Evolutionary conservation across 169 alveolate genomes (phyloP).

Genomic region (Pseudocohnilembus persalinus): DNA sequence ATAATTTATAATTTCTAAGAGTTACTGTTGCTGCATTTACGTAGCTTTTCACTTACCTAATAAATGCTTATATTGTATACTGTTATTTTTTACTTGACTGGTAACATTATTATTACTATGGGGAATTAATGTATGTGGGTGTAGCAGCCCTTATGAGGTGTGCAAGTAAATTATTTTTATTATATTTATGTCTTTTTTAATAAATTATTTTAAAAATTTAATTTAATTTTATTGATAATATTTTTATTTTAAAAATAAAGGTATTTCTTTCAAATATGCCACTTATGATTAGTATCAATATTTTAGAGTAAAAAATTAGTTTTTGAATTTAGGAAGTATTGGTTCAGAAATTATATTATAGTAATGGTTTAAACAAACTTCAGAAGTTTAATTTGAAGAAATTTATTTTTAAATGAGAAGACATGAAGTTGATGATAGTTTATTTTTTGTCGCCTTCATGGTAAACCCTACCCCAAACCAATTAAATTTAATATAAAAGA

Average conservation of each 20-base stretch:
- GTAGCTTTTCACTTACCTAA: too few species aligned
- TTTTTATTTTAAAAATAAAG: too few species aligned
- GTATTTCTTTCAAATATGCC: constrained; percentile 9
- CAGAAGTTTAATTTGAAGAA: background rate
- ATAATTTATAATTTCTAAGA: too few species aligned
- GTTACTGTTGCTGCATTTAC: too few species aligned
- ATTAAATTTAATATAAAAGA: too few species aligned
- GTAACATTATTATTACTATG: background rate
- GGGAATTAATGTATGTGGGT: too few species aligned
- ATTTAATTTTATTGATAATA: too few species aligned
- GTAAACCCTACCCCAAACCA: background rate
- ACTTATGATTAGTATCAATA: constrained; percentile 1
- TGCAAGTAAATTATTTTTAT: too few species aligned
- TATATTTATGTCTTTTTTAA: too few species aligned
- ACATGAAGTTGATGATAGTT: background rate
- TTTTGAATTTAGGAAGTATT: background rate
- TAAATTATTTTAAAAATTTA: too few species aligned
- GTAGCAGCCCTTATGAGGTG: too few species aligned
- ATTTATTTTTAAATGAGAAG: background rate
- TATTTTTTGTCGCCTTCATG: background rate
- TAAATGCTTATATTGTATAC: background rate
- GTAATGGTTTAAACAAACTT: background rate
- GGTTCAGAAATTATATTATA: background rate
- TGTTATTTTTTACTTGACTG: background rate
- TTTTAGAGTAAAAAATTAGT: background rate